phyloP scores from a whole-genome alignment of 352 stramenopile species.

The Globisporangium emineosum region DNA sequence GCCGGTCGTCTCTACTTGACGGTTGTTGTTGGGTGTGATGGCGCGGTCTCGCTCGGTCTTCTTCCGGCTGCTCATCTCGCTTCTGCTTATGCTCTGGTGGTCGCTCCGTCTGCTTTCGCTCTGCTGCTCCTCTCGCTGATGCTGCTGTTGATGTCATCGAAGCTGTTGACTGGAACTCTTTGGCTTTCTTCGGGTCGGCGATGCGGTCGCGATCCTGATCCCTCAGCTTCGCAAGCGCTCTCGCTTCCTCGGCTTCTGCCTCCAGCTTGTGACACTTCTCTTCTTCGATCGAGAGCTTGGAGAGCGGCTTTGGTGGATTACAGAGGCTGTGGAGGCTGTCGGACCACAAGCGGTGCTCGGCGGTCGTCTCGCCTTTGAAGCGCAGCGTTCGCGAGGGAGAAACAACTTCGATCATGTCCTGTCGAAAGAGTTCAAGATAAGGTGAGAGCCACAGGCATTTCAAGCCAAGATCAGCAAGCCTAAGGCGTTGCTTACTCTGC shows the following conservation, averaged over 20 bases:
- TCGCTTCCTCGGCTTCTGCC: slow-evolving; percentile 12
- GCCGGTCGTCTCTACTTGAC: slow-evolving; percentile 2
- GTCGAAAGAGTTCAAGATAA: not conserved
- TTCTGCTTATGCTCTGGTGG: slow-evolving; percentile 20
- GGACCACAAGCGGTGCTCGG: slow-evolving; percentile 76
- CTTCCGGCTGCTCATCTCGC: slow-evolving; percentile 16
- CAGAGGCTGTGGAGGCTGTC: slow-evolving; percentile 77
- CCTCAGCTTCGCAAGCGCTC: slow-evolving; percentile 12
- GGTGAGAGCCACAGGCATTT: not conserved
- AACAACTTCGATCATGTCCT: slow-evolving; percentile 85
- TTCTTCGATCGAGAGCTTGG: slow-evolving; percentile 12
- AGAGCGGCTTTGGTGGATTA: slow-evolving; percentile 34
- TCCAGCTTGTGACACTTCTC: slow-evolving; percentile 12
- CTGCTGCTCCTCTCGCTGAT: slow-evolving; percentile 10
- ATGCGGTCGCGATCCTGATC: slow-evolving; percentile 31
- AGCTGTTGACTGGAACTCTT: slow-evolving; percentile 5
- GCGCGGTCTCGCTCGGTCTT: slow-evolving; percentile 13
- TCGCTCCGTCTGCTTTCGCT: slow-evolving; percentile 16
- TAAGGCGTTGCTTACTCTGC: slow-evolving; percentile 38
- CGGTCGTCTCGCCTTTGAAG: slow-evolving; percentile 75
- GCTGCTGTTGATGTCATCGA: slow-evolving; percentile 4
- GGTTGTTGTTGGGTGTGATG: slow-evolving; percentile 2
- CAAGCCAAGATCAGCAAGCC: not conserved
- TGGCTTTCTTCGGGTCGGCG: slow-evolving; percentile 22
- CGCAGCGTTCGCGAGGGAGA: slow-evolving; percentile 67